phyloP scores from a whole-genome alignment of 352 stramenopile species.

The Phytophthora aleatoria region DNA sequence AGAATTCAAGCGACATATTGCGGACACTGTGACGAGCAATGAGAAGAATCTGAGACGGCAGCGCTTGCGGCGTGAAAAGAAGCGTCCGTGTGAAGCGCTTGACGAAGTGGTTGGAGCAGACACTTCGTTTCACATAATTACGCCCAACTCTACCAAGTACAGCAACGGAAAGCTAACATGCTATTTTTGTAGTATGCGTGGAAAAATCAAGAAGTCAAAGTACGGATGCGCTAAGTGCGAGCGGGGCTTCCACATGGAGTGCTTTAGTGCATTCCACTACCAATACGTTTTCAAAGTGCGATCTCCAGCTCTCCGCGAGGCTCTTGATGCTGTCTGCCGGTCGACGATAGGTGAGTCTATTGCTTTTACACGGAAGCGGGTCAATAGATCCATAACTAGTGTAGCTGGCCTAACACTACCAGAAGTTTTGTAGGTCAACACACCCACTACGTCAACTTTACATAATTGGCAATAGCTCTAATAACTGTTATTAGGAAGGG shows the following conservation, averaged over 20 bases:
- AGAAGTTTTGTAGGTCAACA: not conserved
- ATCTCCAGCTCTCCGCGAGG: not conserved
- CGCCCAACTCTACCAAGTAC: constrained; percentile 2
- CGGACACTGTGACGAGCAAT: not conserved
- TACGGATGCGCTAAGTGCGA: constrained; percentile 11
- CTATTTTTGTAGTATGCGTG: constrained; percentile 4
- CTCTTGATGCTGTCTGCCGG: not conserved
- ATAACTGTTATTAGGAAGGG: too few species aligned
- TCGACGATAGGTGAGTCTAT: not conserved
- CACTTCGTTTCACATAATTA: constrained; percentile 4
- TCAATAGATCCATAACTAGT: not conserved
- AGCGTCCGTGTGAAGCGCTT: not conserved
- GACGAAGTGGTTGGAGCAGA: constrained; percentile 4
- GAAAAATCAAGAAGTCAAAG: not conserved
- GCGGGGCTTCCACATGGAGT: constrained; percentile 19
- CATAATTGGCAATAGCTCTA: too few species aligned
- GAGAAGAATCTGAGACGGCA: not conserved
- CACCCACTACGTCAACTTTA: too few species aligned
- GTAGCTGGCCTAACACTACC: not conserved
- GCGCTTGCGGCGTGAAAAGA: not conserved
- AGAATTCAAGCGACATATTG: constrained; percentile 17
- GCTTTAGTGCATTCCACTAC: constrained; percentile 9
- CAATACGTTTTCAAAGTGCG: constrained; percentile 5
- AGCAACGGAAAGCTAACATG: constrained; percentile 9
- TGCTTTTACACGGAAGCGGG: not conserved